Evolutionary conservation across 768 basidiomycete species (phyloP), one percentile per base, ranked within the genome.

Genomic region (Lanmaoa rubissima): DNA sequence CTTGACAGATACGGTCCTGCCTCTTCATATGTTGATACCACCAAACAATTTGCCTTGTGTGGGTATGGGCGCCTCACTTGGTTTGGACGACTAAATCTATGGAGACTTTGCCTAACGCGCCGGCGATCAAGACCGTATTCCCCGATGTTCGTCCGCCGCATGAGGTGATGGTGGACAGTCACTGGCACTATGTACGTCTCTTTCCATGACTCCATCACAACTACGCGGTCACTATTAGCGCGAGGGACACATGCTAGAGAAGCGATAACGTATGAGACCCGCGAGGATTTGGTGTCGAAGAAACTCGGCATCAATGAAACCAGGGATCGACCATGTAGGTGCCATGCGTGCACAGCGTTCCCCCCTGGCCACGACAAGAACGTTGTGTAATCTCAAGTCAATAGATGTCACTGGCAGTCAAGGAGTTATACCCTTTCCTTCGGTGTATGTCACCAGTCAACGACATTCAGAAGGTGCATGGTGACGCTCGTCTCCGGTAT

Each of bases 181-280:
- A 12, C 43, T 19, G n/a, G 7, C 39, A 35, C 19, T 26, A 19
- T n/a, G 12, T 24, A 19, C 21, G 12, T n/a, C 21, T 12, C 26
- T 16, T 13, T 28, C n/a, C 39, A 35, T 24, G 24, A 13, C 5
- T 39, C 31, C 43, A 24, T 47, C 24, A 17, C 53, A 55, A n/a
- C 48, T 36, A 44, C 19, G 50, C 32, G 26, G 36, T 50, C 51
- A 34, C 21, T 57, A 31, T 26, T 51, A 38, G 21, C 12, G 31
- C 31, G 24, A 55, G n/a, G 3, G 16, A 11, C 51, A 51, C 57
- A 61, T 59, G 56, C 53, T n/a, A 24, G 16, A 36, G 39, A 67
- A 54, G 47, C 55, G 57, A 51, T 67, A 54, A 65, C 62, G 59
- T 61, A 62, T 41, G 44, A 49, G 46, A 34, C 43, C 48, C 42